These are phyloP conservation scores for Globisporangium cederbergense DNA, from an alignment of 352 stramenopile species.

Conservation along the genomic window DNA sequence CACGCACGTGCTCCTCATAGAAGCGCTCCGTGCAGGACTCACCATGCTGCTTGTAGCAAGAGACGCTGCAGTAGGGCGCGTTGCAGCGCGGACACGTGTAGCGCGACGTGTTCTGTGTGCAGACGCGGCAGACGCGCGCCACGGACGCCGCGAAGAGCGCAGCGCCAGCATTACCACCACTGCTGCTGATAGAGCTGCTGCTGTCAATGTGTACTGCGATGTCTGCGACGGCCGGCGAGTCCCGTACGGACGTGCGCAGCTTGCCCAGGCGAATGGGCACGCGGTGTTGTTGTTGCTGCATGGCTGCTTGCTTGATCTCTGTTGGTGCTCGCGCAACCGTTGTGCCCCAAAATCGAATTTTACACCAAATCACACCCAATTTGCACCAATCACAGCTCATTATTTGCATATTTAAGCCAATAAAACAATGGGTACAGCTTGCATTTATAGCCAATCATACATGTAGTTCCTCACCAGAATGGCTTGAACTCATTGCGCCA, in stretches of 20 bases:
- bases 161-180: not conserved
- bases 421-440: not conserved
- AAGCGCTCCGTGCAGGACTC: conserved; percentile 75
- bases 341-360: too few species aligned
- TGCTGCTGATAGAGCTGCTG: not conserved
- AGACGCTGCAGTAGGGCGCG: conserved; percentile 69
- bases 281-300: conserved; percentile 25
- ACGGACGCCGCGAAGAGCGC: conserved; percentile 26
- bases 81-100: conserved; percentile 87
- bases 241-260: conserved; percentile 40
- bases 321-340: too few species aligned
- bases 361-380: not conserved
- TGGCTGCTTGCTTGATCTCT: not conserved
- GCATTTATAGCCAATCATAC: conserved; percentile 26
- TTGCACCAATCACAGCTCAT: not conserved
- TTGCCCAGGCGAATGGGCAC: conserved; percentile 63
- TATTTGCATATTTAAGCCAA: not conserved
- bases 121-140: conserved; percentile 67
- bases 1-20: conserved; percentile 64
- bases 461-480: conserved; percentile 37
- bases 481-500: conserved; percentile 49
- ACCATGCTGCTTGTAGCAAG: conserved; percentile 74
- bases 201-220: conserved; percentile 6
- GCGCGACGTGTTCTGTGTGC: conserved; percentile 43
- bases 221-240: conserved; percentile 16